Evolutionary conservation across 331 rosid genomes (phyloP).

Genomic region (Rosa hybrid): DNA sequence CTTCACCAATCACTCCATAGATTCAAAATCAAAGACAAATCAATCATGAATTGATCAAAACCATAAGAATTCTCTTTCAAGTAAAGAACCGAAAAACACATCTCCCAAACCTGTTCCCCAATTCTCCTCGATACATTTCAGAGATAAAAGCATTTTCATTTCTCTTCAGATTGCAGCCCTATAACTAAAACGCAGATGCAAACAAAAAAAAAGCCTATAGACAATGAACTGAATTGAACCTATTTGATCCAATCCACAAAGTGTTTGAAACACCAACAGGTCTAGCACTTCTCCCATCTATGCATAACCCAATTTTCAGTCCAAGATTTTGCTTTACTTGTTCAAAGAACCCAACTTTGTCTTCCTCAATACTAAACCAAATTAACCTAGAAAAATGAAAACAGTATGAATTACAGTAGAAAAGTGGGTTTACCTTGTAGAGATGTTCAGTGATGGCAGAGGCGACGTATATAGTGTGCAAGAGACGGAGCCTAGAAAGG

Average conservation of each 20-base stretch:
- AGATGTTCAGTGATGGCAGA: constrained; percentile 91
- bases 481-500: constrained; percentile 34
- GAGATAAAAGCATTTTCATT: background rate
- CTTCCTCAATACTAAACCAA: background rate
- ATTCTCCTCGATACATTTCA: background rate
- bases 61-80: background rate
- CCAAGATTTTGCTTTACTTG: background rate
- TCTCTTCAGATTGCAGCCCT: background rate
- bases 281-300: background rate
- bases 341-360: background rate
- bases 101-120: background rate
- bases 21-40: background rate
- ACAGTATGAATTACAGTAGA: background rate
- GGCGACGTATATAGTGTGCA: constrained; percentile 57
- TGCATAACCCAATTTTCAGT: too few species aligned
- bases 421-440: constrained; percentile 56
- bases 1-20: constrained; percentile 4
- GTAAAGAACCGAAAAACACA: background rate
- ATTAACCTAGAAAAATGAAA: background rate
- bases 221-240: background rate
- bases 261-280: background rate
- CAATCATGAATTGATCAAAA: background rate
- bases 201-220: background rate
- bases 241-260: background rate
- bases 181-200: background rate